phyloP scores from a whole-genome alignment of 345 rosid genomes.

The Laguncularia racemosa region DNA sequence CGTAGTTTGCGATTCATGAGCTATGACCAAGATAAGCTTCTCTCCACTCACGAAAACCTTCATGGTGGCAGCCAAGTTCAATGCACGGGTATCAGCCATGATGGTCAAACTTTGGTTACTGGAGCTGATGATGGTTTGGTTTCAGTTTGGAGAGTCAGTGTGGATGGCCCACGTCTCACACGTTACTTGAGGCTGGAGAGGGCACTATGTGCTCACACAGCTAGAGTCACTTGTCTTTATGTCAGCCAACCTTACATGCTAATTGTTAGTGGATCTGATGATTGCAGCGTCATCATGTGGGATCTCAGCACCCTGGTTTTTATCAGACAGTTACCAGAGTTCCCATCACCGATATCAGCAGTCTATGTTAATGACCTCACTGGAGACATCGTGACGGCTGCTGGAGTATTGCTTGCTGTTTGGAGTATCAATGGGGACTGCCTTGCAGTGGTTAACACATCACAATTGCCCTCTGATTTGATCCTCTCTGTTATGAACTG shows the following conservation, averaged over 20 bases:
- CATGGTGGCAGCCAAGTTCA: slow-evolving; percentile 91
- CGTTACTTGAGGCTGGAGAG: slow-evolving; percentile 63
- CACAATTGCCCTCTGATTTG: slow-evolving; percentile 94
- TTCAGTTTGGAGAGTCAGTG: slow-evolving; percentile 82
- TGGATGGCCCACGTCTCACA: slow-evolving; percentile 50
- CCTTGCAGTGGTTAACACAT: slow-evolving; percentile 80
- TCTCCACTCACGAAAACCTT: slow-evolving; percentile 95
- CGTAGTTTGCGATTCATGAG: slow-evolving; percentile 92
- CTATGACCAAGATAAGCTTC: slow-evolving; percentile 92
- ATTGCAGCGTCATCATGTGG: slow-evolving; percentile 91
- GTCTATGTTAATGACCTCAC: slow-evolving; percentile 85
- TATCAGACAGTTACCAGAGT: slow-evolving; percentile 83
- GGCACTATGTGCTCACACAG: slow-evolving; percentile 77
- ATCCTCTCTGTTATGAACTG: slow-evolving; percentile 83
- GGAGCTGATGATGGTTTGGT: slow-evolving; percentile 93
- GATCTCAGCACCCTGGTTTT: slow-evolving; percentile 86
- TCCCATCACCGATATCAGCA: slow-evolving; percentile 85
- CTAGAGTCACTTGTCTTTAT: slow-evolving; percentile 77
- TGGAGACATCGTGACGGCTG: slow-evolving; percentile 92
- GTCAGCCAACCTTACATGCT: slow-evolving; percentile 98
- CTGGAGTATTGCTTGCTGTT: slow-evolving; percentile 90
- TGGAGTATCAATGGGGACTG: slow-evolving; percentile 99
- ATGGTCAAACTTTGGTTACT: slow-evolving; percentile 83
- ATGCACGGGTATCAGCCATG: slow-evolving; percentile 82
- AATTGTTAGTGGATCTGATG: slow-evolving; percentile 92